Percentiles rank a stretch among this genome's conserved stretches.
phyloP scores from a whole-genome alignment of 2,329 filamentous ascomycete genomes.

The Fragosphaeria purpurea region DNA sequence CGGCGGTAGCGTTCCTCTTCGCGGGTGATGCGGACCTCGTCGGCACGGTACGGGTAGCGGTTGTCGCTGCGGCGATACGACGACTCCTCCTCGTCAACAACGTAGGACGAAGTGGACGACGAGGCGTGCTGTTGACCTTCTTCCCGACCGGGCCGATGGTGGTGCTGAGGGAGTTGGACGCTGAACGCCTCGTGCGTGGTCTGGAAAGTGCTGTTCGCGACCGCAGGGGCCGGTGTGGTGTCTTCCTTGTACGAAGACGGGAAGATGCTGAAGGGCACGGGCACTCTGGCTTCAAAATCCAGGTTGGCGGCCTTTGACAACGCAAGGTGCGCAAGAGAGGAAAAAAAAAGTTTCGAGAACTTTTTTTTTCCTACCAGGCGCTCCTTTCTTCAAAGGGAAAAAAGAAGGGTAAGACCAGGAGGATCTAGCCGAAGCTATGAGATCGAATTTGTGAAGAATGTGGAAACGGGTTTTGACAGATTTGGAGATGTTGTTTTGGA shows the following conservation, averaged over 20 bases:
- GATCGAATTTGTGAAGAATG: too few species aligned
- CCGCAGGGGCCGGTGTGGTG: constrained; percentile 14
- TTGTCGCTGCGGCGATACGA: constrained; percentile 1
- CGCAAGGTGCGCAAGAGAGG: constrained; percentile 30
- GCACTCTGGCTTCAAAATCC: constrained; percentile 99
- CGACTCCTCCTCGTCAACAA: constrained; percentile 9
- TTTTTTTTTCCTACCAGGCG: constrained; percentile 27
- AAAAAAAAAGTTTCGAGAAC: constrained; percentile 47
- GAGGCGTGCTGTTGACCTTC: constrained; percentile 88
- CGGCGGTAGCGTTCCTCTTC: constrained; percentile 68
- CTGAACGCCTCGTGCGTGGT: constrained; percentile 69
- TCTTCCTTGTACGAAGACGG: constrained; percentile 47
- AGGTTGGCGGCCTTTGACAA: constrained; percentile 75
- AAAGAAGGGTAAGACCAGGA: constrained; percentile 47
- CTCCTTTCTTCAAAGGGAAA: constrained; percentile 42
- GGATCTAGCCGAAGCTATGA: constrained; percentile 5
- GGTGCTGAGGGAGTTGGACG: constrained; percentile 65
- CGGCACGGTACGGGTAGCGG: constrained; percentile 50
- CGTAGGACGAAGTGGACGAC: constrained; percentile 71
- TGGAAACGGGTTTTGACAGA: not conserved
- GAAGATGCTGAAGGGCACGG: constrained; percentile 99
- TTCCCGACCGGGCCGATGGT: constrained; percentile 88
- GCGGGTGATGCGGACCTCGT: constrained; percentile 74
- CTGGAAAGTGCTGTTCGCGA: constrained; percentile 35
- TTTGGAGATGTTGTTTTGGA: not conserved